Conservation (phyloP, 805 yeast genomes). For the Grigorovia yakushimaensis region DNA sequence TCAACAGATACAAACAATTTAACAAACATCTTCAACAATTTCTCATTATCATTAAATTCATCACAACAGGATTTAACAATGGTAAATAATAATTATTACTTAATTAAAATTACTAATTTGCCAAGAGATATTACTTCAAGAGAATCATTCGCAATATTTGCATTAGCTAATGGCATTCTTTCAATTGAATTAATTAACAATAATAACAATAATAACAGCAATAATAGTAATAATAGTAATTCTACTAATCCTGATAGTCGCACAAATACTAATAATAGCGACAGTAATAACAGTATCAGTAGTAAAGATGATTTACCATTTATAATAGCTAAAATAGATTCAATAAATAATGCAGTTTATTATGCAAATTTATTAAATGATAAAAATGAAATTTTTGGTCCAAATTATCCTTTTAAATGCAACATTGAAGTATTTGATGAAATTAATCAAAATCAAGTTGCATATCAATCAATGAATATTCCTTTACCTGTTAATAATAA, state of each 20-base stretch:
- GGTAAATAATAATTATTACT: conserved; percentile 5
- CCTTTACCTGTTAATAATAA: neutral
- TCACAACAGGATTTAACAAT: conserved; percentile 5
- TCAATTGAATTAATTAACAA: conserved; percentile 36
- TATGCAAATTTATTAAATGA: conserved; percentile 34
- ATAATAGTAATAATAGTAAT: neutral
- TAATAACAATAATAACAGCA: conserved; percentile 5
- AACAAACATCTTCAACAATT: conserved; percentile 23
- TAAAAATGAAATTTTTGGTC: conserved; percentile 39
- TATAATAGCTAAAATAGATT: conserved; percentile 37
- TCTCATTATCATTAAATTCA: conserved; percentile 13
- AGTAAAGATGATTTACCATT: neutral
- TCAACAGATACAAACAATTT: conserved; percentile 10
- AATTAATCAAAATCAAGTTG: conserved; percentile 19
- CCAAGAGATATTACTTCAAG: conserved; percentile 57
- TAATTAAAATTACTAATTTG: conserved; percentile 41
- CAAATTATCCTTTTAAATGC: conserved; percentile 33
- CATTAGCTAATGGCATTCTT: conserved; percentile 56
- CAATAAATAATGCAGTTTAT: conserved; percentile 36
- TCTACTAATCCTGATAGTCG: too few relatives aligned
- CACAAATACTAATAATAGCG: neutral
- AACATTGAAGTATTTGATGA: conserved; percentile 35
- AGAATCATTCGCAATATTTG: conserved; percentile 58
- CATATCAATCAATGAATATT: conserved; percentile 6
- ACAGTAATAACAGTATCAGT: neutral